These are phyloP conservation scores for Pseudogymnoascus sp. DNA, from an alignment of 2,329 filamentous ascomycete species.

Conservation along the genomic window DNA sequence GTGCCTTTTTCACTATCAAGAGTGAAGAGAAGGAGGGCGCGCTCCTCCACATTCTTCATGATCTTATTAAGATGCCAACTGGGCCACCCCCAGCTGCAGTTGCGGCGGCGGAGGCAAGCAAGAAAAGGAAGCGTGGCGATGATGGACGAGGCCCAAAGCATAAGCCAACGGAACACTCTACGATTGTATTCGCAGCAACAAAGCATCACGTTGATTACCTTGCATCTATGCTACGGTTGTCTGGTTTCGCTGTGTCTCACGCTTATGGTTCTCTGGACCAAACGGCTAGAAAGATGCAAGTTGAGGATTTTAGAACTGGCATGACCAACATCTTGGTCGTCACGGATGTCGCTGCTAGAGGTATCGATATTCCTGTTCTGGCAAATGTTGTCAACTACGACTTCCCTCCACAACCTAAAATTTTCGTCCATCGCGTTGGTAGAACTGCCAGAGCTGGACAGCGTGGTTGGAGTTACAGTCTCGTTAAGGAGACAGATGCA, in stretches of 20 bases:
- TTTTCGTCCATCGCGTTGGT: constrained; percentile 93
- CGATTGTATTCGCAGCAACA: constrained; percentile 88
- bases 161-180: constrained; percentile 80
- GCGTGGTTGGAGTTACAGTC: constrained; percentile 89
- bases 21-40: constrained; percentile 90
- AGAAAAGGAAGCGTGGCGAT: constrained; percentile 63
- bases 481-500: constrained; percentile 78
- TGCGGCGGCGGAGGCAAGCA: constrained; percentile 33
- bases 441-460: constrained; percentile 90
- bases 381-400: constrained; percentile 99
- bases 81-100: constrained; percentile 49
- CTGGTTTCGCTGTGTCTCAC: constrained; percentile 85
- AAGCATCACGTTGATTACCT: constrained; percentile 98
- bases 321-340: constrained; percentile 87
- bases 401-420: constrained; percentile 91
- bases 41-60: constrained; percentile 76
- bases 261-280: constrained; percentile 94
- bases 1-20: constrained; percentile 90
- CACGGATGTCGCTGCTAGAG: constrained; percentile 90
- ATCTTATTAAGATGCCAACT: constrained; percentile 85
- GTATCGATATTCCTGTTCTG: constrained; percentile 93
- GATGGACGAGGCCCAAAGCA: constrained; percentile 48
- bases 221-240: constrained; percentile 64
- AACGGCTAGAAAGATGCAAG: constrained; percentile 82
- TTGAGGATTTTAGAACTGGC: constrained; percentile 79